Percentiles rank a stretch among this genome's conserved stretches.
phyloP scores from a whole-genome alignment of 2,329 filamentous ascomycete genomes.

The Ceratocystis alfenasii region DNA sequence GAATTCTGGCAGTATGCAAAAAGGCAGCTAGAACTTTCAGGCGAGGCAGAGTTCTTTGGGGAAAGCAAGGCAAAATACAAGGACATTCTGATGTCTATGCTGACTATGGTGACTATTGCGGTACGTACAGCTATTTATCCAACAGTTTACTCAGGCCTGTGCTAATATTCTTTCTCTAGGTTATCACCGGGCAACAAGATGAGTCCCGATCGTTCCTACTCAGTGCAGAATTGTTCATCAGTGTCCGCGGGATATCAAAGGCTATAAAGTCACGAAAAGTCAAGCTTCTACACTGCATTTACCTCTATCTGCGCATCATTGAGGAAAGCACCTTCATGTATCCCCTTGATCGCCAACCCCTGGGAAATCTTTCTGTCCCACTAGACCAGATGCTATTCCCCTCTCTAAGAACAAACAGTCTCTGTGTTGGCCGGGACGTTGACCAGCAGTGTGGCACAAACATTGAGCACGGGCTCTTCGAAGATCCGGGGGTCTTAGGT shows the following conservation, averaged over 20 bases:
- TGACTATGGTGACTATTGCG: constrained; percentile 32
- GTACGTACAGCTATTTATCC: constrained; percentile 14
- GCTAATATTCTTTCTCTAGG: not conserved
- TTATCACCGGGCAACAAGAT: constrained; percentile 27
- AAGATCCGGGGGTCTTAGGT: not conserved
- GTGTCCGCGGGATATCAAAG: constrained; percentile 30
- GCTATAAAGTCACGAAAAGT: constrained; percentile 32
- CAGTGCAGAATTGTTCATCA: constrained; percentile 36
- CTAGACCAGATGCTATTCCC: constrained; percentile 25
- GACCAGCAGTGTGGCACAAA: constrained; percentile 33
- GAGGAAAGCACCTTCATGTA: constrained; percentile 33
- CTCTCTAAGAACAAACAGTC: constrained; percentile 27
- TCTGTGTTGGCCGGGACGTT: constrained; percentile 34
- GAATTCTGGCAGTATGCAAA: constrained; percentile 26
- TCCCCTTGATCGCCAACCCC: constrained; percentile 19
- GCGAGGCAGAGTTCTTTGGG: constrained; percentile 29
- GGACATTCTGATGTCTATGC: constrained; percentile 32
- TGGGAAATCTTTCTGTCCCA: constrained; percentile 18
- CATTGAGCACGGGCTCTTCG: constrained; percentile 25
- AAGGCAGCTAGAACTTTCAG: constrained; percentile 27
- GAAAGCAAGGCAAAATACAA: constrained; percentile 33
- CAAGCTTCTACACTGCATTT: constrained; percentile 37
- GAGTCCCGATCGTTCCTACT: constrained; percentile 31
- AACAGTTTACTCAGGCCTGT: too few species aligned
- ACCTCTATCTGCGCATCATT: constrained; percentile 35